phyloP scores from a whole-genome alignment of 164 flowering plant genomes.

The Berberis vulgaris region DNA sequence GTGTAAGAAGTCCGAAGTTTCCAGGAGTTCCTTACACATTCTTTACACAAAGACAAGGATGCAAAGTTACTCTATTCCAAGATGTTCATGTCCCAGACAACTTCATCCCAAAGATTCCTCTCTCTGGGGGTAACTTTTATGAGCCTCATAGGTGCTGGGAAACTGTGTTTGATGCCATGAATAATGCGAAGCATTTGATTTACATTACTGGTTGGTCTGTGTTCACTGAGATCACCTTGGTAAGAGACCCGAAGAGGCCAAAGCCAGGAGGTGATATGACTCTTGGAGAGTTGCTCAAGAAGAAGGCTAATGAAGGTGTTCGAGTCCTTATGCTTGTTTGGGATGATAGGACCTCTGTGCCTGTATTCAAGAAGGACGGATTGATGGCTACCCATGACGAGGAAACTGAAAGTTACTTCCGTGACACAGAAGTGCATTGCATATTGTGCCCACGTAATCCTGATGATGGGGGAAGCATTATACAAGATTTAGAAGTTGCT shows the following conservation, averaged over 20 bases:
- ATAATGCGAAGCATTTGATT: slow-evolving; percentile 44
- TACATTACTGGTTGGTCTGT: slow-evolving; percentile 81
- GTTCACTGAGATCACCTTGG: slow-evolving; percentile 38
- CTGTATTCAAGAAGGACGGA: slow-evolving; percentile 48
- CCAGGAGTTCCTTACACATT: slow-evolving; percentile 42
- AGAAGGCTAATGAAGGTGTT: slow-evolving; percentile 19
- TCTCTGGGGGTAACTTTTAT: slow-evolving; percentile 20
- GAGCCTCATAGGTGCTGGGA: slow-evolving; percentile 60
- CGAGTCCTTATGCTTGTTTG: slow-evolving; percentile 76
- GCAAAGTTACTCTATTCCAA: slow-evolving; percentile 46
- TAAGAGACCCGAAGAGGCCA: slow-evolving; percentile 44
- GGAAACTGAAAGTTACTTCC: slow-evolving; percentile 49
- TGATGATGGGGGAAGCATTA: slow-evolving; percentile 44
- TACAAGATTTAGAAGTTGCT: slow-evolving; percentile 25
- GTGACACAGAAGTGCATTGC: slow-evolving; percentile 44
- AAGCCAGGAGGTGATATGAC: slow-evolving; percentile 49
- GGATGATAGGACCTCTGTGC: slow-evolving; percentile 76
- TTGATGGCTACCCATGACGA: slow-evolving; percentile 75
- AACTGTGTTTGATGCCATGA: slow-evolving; percentile 55
- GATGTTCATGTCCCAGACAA: slow-evolving; percentile 48
- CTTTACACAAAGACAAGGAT: slow-evolving; percentile 41
- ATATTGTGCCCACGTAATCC: slow-evolving; percentile 71
- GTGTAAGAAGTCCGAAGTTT: slow-evolving; percentile 24
- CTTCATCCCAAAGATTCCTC: slow-evolving; percentile 14
- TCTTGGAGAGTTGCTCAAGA: slow-evolving; percentile 66